Evolutionary conservation across 2,329 filamentous ascomycete species (phyloP), one percentile per base, ranked within the genome.

Genomic region (Venturia aucupariae): DNA sequence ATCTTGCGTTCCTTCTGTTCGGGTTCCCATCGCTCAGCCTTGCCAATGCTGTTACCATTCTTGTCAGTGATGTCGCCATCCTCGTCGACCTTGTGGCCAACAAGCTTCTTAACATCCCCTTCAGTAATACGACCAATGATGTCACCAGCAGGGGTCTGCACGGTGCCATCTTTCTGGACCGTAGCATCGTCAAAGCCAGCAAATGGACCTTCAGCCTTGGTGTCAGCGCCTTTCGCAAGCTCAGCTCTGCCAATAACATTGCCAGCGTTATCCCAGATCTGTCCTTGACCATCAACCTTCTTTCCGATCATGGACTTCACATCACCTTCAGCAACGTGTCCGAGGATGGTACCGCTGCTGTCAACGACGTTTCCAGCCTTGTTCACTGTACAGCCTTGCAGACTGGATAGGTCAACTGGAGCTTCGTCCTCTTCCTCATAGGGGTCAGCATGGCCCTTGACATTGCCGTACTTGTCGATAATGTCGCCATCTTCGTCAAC

Each of bases 401-500:
- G 80, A n/a, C 78, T 75, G 27, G 82, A 85, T n/a, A 86, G 76
- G 68, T 86, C 84, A 10, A 77, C 79, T 68, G 79, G 77, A 60
- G 70, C 73, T 64, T 72, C 75, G 51, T 83, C 82, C 65, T 75
- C 75, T 66, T 79, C 76, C 66, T 82, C 78, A 63, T 79, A 84
- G 4, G 81, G 82, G 71, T 84, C 82, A n/a, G 80, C 82, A 65
- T 82, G 81, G 39, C 82, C 82, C 74, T 84, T 84, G 68, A 82
- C 79, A 66, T 83, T 84, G 65, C 83, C 85, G 71, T 90, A 92
- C 73, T 86, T 86, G 78, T 94, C 90, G 64, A 89, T 80, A 39
- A 95, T 86, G 65, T 94, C 90, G 44, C 90, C 90, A 67, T 95
- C 90, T 67, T 90, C 87, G 65, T 94, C 90, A 22, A 94, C 90